Conservation (phyloP, 768 basidiomycete genomes). For the Sporobolomyces pararoseus region DNA sequence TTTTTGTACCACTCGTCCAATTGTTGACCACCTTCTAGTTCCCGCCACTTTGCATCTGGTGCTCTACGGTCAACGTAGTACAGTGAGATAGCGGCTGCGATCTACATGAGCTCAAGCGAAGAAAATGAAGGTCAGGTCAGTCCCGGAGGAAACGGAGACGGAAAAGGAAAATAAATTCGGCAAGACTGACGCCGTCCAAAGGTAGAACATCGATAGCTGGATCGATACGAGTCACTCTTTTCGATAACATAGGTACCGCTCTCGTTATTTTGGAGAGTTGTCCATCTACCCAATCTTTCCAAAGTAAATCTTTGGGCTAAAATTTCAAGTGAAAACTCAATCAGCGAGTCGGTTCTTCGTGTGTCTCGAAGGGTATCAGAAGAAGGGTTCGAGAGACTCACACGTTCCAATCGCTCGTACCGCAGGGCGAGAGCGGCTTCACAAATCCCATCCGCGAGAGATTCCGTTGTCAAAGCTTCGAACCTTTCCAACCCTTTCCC, state of each 20-base stretch:
- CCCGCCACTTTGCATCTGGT: constrained; percentile 23
- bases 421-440: constrained; percentile 22
- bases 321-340: neutral
- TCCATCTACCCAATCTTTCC: constrained; percentile 15
- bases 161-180: too few species aligned
- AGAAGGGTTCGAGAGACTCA: neutral
- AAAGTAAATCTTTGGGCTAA: constrained; percentile 6
- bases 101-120: constrained; percentile 1
- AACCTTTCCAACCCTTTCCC: constrained; percentile 4
- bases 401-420: constrained; percentile 26
- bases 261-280: constrained; percentile 31
- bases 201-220: neutral
- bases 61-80: constrained; percentile 27
- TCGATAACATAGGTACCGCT: constrained; percentile 9
- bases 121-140: too few species aligned
- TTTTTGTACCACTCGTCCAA: constrained; percentile 15
- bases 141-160: too few species aligned
- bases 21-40: constrained; percentile 18
- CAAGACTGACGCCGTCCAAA: constrained; percentile 3
- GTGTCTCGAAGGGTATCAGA: neutral
- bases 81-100: constrained; percentile 12
- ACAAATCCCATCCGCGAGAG: constrained; percentile 11
- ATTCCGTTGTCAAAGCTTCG: constrained; percentile 21
- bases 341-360: neutral
- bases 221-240: constrained; percentile 1